Evolutionary conservation across 2,329 filamentous ascomycete species (phyloP).

Genomic region (Trichoderma oligosporum): DNA sequence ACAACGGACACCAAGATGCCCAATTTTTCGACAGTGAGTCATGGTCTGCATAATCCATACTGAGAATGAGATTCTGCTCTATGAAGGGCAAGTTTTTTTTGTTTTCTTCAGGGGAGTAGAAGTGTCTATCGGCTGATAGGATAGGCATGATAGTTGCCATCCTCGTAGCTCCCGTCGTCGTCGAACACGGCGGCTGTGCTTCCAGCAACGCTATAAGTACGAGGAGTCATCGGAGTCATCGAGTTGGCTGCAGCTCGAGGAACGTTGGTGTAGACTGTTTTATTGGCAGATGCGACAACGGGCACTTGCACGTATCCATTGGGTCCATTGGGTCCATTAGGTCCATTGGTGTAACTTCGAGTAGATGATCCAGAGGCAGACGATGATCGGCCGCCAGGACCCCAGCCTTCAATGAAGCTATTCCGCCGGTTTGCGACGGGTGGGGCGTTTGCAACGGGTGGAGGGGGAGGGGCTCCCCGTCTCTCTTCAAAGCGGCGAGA

Average conservation of each 20-base stretch:
- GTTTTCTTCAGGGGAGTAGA: not conserved
- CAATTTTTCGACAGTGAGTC: not conserved
- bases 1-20: conserved; percentile 15
- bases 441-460: no score
- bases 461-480: conserved; percentile 23
- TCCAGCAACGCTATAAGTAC: conserved; percentile 29
- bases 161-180: conserved; percentile 30
- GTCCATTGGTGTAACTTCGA: conserved; percentile 29
- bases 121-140: conserved; percentile 32
- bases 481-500: conserved; percentile 38
- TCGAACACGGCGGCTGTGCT: conserved; percentile 20
- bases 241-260: conserved; percentile 27
- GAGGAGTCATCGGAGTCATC: conserved; percentile 20
- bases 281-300: conserved; percentile 24
- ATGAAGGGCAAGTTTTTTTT: not conserved
- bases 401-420: conserved; percentile 37
- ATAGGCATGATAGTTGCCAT: conserved; percentile 36
- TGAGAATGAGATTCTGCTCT: not conserved
- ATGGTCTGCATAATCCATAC: not conserved
- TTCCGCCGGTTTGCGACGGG: conserved; percentile 27
- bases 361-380: conserved; percentile 26
- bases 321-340: conserved; percentile 17
- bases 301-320: conserved; percentile 28
- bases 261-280: conserved; percentile 28
- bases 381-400: conserved; percentile 32